A percentile compares a stretch with the other conserved stretches of the same genome.
Conservation (phyloP, 2,329 filamentous ascomycete genomes). For the Cordyceps cicadae region DNA sequence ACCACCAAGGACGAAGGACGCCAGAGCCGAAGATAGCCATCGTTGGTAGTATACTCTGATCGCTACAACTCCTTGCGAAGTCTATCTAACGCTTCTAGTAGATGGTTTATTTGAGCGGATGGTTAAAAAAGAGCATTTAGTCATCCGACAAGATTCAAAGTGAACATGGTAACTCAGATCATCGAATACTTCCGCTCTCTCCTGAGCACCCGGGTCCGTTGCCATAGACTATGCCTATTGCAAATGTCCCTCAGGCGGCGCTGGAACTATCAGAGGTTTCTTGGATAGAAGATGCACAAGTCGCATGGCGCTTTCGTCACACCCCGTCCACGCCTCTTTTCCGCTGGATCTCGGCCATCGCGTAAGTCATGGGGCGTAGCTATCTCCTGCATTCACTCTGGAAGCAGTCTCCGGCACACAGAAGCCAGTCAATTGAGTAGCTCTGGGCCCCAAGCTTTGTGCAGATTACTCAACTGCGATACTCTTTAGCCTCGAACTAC, state of each 20-base stretch:
- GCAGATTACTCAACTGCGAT: not conserved
- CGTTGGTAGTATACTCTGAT: not conserved
- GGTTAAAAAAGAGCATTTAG: not conserved
- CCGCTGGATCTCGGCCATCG: not conserved
- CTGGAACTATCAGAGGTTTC: too few species aligned
- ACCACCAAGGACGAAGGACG: not conserved
- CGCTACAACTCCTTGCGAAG: not conserved
- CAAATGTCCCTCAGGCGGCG: too few species aligned
- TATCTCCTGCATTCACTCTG: not conserved
- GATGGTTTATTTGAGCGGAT: not conserved
- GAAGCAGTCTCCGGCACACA: not conserved
- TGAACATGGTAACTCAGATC: too few species aligned
- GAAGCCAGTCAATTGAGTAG: not conserved
- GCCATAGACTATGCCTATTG: too few species aligned
- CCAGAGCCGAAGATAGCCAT: slow-evolving; percentile 3
- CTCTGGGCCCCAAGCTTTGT: not conserved
- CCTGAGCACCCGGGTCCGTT: too few species aligned
- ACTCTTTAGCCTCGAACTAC: not conserved
- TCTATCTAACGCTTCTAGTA: not conserved
- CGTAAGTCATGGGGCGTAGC: not conserved
- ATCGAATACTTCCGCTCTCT: too few species aligned
- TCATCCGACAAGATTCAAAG: not conserved
- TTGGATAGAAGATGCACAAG: too few species aligned
- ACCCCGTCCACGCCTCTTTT: too few species aligned
- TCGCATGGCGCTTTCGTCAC: too few species aligned